A percentile compares a stretch with the other conserved stretches of the same genome.
Conservation (phyloP, 257 asterid species). For the Solanum pinnatisectum region DNA sequence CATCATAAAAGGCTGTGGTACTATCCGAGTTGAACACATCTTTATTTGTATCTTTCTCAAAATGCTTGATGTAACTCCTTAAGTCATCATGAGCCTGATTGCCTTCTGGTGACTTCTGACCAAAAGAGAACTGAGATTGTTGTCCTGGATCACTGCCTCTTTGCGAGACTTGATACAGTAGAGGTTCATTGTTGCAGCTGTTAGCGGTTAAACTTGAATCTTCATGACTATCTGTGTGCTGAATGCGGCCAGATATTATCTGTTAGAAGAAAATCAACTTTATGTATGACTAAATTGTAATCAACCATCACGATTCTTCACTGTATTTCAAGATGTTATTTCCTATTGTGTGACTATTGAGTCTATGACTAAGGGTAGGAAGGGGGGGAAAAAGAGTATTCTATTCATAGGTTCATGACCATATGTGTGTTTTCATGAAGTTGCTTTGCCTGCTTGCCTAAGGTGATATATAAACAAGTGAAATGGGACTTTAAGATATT, state of each 20-base stretch:
- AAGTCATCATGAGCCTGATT: slow-evolving; percentile 26
- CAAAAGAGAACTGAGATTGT: slow-evolving; percentile 32
- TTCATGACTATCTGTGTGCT: slow-evolving; percentile 7
- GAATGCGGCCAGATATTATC: neutral
- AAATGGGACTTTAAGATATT: neutral
- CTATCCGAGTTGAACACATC: slow-evolving; percentile 14
- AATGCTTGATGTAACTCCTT: slow-evolving; percentile 45
- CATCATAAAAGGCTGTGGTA: slow-evolving; percentile 23
- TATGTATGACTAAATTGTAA: neutral
- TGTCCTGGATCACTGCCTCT: neutral
- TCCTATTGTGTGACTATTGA: neutral
- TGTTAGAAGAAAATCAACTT: neutral
- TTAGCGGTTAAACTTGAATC: slow-evolving; percentile 25
- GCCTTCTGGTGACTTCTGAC: slow-evolving; percentile 16
- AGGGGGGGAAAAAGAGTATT: neutral
- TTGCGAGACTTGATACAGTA: neutral
- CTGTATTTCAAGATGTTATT: neutral
- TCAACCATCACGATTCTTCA: neutral
- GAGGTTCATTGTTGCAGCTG: slow-evolving; percentile 10
- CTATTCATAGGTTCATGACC: neutral
- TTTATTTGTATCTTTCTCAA: slow-evolving; percentile 24
- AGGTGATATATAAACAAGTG: neutral
- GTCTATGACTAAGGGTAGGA: neutral
- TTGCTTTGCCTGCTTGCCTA: neutral
- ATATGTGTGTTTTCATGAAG: neutral